phyloP scores from a whole-genome alignment of 139 green algal species.

The Chlorella sp. region DNA sequence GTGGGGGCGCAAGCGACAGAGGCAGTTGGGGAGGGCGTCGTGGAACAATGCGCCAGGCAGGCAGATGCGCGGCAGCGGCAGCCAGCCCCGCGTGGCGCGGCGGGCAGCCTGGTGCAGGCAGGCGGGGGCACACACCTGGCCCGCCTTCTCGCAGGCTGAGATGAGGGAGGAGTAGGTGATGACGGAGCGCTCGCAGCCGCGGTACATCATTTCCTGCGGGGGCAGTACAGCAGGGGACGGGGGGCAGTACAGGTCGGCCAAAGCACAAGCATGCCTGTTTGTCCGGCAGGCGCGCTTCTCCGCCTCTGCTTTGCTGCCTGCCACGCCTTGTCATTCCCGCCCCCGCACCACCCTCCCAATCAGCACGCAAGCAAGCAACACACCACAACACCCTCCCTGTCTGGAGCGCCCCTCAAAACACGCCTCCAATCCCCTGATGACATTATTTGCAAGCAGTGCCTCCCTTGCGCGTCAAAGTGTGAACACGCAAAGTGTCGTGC shows the following conservation, averaged over 20 bases:
- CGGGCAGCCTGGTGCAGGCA: not conserved
- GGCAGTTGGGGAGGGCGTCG: too few relatives aligned
- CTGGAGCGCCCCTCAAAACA: too few relatives aligned
- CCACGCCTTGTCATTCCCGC: not conserved
- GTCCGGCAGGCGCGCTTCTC: not conserved
- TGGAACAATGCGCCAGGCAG: too few relatives aligned
- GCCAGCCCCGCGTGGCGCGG: not conserved
- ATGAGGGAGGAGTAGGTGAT: slow-evolving; percentile 93
- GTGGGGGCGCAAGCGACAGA: too few relatives aligned
- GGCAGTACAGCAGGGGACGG: not conserved
- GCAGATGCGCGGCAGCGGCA: not conserved
- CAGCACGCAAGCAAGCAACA: not conserved
- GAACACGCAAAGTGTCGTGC: too few relatives aligned
- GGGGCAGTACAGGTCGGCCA: not conserved
- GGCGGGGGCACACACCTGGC: slow-evolving; percentile 33
- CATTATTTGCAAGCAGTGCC: too few relatives aligned
- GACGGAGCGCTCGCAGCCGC: slow-evolving; percentile 72
- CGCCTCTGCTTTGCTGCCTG: not conserved
- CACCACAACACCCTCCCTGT: not conserved
- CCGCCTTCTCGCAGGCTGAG: slow-evolving; percentile 78
- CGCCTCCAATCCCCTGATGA: too few relatives aligned
- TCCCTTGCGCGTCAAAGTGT: too few relatives aligned
- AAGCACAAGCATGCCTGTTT: not conserved
- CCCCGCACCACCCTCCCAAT: not conserved
- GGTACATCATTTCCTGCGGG: slow-evolving; percentile 76